Evolutionary conservation across 2,329 filamentous ascomycete genomes (phyloP).

Genomic region (Fusarium acutatum): DNA sequence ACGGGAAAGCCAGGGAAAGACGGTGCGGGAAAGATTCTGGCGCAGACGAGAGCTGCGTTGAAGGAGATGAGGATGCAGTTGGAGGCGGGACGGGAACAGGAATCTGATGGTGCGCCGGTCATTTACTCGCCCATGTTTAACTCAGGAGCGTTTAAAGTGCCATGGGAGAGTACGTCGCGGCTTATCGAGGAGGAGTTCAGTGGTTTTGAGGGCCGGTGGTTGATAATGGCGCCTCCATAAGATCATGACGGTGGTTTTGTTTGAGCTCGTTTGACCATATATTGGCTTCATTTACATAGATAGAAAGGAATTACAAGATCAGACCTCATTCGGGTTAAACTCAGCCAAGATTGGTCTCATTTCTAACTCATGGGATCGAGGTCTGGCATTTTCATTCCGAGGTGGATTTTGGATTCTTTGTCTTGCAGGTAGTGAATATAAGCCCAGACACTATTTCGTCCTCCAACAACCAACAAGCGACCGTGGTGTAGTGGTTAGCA

Average conservation of each 20-base stretch:
- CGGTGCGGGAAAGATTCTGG: constrained; percentile 6
- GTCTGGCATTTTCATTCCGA: accelerated
- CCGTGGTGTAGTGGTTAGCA: constrained; percentile 29
- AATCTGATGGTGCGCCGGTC: accelerated
- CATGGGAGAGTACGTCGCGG: constrained; percentile 18
- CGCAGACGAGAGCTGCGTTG: constrained; percentile 24
- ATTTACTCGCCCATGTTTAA: constrained; percentile 37
- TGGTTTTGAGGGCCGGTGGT: constrained; percentile 21
- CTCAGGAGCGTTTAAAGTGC: constrained; percentile 26
- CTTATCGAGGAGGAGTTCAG: constrained; percentile 28
- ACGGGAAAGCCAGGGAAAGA: constrained; percentile 31
- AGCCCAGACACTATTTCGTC: accelerated
- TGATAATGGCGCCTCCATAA: constrained; percentile 31
- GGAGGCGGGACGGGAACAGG: neutral
- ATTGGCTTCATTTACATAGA: neutral
- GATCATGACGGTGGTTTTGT: neutral
- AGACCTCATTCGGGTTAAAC: accelerated
- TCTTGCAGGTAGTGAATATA: too few relatives aligned
- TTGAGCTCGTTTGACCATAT: neutral
- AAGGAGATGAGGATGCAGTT: constrained; percentile 16
- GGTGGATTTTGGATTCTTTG: too few relatives aligned
- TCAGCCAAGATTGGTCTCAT: accelerated
- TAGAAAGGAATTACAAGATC: accelerated
- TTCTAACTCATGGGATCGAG: neutral
- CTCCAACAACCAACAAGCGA: neutral